Base-by-base conservation (phyloP, 805 yeast species). In the Candida nonsorbophila region DNA sequence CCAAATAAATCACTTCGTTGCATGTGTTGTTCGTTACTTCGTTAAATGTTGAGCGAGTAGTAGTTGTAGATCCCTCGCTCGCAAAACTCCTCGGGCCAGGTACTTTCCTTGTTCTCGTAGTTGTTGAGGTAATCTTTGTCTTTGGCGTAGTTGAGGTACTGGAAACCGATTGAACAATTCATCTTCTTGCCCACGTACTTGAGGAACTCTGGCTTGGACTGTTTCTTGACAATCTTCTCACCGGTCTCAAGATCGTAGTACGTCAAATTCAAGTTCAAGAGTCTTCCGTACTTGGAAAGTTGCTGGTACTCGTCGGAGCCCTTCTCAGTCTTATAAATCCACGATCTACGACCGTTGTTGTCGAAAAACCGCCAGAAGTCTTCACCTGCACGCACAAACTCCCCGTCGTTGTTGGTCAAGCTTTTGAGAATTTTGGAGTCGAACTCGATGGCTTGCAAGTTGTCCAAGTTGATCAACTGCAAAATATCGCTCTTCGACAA, bases 331-430 rank as follows among this genome's bases (percentile, higher is more conserved):
- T 69, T 74, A 52, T 77, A 80, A 11, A 86, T 51, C 95, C 95
- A 86, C 8, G 84, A 79, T 37, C 96, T 67, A 37, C 95, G 66
- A 4, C 94, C 94, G 41, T 75, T 78, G 33, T 73, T 69, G 41
- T 72, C 77, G 45, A 60, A 70, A 33, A 63, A 61, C 42, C 65
- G 70, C 79, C 79, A 74, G 2, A 59, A 46, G 4, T 47, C 39
- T 3, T 57, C 56, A 17, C 45, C 48, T 4, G 59, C 39, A 26
- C 56, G 51, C 27, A 58, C 33, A 30, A 49, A 48, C 9, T 47
- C 46, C 4, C 69, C 68, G 4, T 66, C 67, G 22, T 45, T 44
- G 3, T 58, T 51, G 1, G 71, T 69, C 21, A 74, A 44, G 14
- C 72, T 74, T 32, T 65, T 73, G 22, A 72, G 57, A n/a, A 67